Base-by-base conservation (phyloP, 148 eudicot species). In the Rhododendron henanense region DNA sequence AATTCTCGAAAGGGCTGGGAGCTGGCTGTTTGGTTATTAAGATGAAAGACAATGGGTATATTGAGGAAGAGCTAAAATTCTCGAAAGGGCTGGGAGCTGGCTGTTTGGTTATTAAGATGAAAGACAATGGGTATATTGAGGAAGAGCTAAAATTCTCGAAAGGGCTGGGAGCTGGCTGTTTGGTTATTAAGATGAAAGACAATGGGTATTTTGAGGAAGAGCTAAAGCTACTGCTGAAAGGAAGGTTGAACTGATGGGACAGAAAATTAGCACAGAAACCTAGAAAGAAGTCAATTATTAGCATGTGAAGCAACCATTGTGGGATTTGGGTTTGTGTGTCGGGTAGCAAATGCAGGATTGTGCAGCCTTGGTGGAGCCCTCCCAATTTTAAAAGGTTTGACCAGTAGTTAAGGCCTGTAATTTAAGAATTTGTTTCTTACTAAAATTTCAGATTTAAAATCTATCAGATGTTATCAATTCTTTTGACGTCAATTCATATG, bases 181-280 rank as follows among this genome's bases (percentile, higher is more conserved):
- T 35, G 69, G 83, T 35, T n/a, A 55, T 55, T 81, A 55, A 9
- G 15, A 6, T 18, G 28, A 19, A 55, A 81, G 35, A 16, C 15
- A 8, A 1, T 11, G 71, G 73, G 73, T 10, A 81, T 81, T 31
- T 55, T 23, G 14, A 35, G 83, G 44, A 33, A 33, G 10, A 19
- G 23, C 9, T 4, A 33, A 31, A 51, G 83, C 65, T 31, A 31
- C 31, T 51, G 67, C 23, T 51, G 59, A 47, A 50, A 81, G 67
- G 67, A 59, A 25, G 84, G 71, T 41, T 59, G 71, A 73, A 81
- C 84, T 81, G 73, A 81, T 57, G 73, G 71, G 84, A 81, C 84
- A 59, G 71, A 39, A 6, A 81, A 44, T 23, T 35, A 44, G 48
- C 84, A 81, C 84, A 45, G 84, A 81, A 81, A 44, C 59, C 84